phyloP scores from a whole-genome alignment of 441 rosid genomes.

The Pelargonium exstipulatum region DNA sequence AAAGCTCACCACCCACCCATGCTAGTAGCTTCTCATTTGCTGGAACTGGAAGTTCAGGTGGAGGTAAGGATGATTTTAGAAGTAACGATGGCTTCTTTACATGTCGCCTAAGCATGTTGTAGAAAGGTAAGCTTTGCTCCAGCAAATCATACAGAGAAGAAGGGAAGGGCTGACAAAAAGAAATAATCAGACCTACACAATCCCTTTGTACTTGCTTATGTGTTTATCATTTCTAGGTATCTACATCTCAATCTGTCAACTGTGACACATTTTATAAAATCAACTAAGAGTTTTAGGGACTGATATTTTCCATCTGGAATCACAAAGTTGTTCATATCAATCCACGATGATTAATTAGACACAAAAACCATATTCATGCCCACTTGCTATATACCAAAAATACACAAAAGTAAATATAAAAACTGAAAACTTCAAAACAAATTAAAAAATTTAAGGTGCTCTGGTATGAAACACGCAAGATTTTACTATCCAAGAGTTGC shows the following conservation, averaged over 20 bases:
- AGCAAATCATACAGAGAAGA: constrained; percentile 51
- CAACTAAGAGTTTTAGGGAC: no score
- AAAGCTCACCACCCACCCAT: constrained; percentile 86
- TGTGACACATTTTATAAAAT: background rate
- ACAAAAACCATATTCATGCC: no score
- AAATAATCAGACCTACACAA: background rate
- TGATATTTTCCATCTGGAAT: no score
- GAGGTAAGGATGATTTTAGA: constrained; percentile 39
- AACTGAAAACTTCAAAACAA: no score
- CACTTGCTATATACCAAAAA: no score
- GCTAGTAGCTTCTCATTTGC: constrained; percentile 67
- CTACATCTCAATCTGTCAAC: background rate
- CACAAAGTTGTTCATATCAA: no score
- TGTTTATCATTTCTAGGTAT: background rate
- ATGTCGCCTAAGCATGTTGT: constrained; percentile 58
- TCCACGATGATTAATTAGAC: no score
- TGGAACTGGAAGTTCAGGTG: constrained; percentile 74
- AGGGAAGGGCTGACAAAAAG: constrained; percentile 54
- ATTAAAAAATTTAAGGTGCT: no score
- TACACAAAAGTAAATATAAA: no score
- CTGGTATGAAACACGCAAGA: background rate
- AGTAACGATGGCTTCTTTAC: constrained; percentile 43
- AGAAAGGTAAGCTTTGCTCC: constrained; percentile 76
- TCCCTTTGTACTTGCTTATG: background rate
- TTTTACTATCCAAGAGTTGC: background rate